Evolutionary conservation across 2,329 filamentous ascomycete genomes (phyloP), one percentile per base, ranked within the genome.

Genomic region (Phaeosphaeria sp.): DNA sequence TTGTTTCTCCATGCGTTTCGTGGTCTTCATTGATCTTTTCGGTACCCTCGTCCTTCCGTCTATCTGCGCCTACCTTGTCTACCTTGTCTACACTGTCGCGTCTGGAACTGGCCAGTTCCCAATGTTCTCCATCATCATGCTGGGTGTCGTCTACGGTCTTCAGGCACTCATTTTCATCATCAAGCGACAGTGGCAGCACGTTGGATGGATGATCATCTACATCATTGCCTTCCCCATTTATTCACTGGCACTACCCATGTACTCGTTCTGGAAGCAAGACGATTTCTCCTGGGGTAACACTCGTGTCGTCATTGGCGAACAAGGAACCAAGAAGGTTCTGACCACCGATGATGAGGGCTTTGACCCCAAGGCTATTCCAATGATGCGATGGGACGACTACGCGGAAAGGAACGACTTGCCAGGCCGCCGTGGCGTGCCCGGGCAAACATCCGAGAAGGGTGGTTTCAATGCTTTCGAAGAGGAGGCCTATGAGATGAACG

Each of bases 201-300:
- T 99, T 60, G 95, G 95, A 67, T 99, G 95, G 95, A 98, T 99
- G 93, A 90, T 99, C 65, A 98, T 99, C 74, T 99, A 99, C 80
- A 85, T 99, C 62, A 68, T 96, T n/a, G 95, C 95, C 2, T 97
- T 91, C 82, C 95, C 95, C 0, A 90, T 99, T 68, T 97, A 94
- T 82, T 95, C 90, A 3, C 91, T 99, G 70, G 75, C 96, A 62
- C 85, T 99, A 13, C 95, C 95, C 0, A 81, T 99, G 63, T 99
- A 98, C 82, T 97, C 94, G 0, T 99, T 99, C 89, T 99, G 95
- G 95, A 96, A 97, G 80, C 93, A 97, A 78, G 95, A 99, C 79
- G 94, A 99, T 80, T 99, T 99, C 84, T 89, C 89, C 1, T 99
- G 95, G 95, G 95, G 95, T 84, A 98, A 95, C 81, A 99, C 95